These are phyloP conservation scores for Saccharomyces kudriavzevii DNA, from an alignment of 805 yeast species.

Conservation along the genomic window DNA sequence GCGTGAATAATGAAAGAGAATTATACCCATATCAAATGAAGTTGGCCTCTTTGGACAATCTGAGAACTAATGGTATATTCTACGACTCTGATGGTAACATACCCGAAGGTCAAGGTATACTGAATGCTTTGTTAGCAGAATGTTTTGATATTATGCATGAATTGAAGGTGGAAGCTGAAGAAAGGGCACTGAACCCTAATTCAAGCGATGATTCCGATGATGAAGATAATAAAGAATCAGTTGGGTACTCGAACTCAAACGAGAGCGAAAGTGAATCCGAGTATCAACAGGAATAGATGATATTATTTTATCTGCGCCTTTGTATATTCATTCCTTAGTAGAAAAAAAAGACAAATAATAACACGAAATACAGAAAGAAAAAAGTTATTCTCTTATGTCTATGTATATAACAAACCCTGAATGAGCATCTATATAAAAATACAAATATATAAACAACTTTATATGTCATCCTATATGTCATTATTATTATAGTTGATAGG, in stretches of 20 bases:
- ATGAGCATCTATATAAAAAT: neutral
- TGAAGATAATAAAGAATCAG: constrained; percentile 12
- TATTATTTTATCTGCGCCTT: neutral
- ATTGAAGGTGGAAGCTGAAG: constrained; percentile 76
- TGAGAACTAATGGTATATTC: constrained; percentile 86
- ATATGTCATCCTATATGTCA: neutral
- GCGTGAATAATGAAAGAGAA: constrained; percentile 79
- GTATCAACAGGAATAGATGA: neutral
- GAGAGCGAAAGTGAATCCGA: neutral
- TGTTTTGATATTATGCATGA: constrained; percentile 93
- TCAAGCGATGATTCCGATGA: constrained; percentile 13
- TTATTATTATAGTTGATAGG: neutral
- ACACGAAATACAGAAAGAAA: neutral
- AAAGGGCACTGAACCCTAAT: constrained; percentile 35
- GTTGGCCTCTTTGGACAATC: constrained; percentile 78
- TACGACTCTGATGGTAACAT: constrained; percentile 70
- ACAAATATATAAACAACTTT: neutral
- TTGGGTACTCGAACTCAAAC: neutral
- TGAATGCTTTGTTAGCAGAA: constrained; percentile 82
- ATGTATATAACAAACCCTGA: neutral
- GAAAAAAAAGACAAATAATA: neutral
- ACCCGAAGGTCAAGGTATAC: constrained; percentile 98
- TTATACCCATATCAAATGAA: constrained; percentile 94
- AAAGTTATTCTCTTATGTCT: neutral
- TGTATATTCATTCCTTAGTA: neutral